Evolutionary conservation across 148 eudicot genomes (phyloP), one percentile per base, ranked within the genome.

Genomic region (Chenopodium quinoa): DNA sequence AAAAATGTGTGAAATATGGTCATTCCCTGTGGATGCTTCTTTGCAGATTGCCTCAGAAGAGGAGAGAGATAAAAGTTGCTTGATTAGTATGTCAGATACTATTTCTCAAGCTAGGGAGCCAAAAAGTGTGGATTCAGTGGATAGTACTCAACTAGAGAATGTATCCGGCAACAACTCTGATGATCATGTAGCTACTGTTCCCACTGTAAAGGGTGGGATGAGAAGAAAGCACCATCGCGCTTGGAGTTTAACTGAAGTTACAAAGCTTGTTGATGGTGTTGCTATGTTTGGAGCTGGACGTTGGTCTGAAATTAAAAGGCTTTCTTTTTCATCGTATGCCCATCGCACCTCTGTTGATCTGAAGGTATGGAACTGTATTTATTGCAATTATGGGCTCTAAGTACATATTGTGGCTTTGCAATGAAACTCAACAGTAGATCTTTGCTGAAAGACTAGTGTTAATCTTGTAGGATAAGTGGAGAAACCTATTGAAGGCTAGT

Each of bases 211-310:
- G 77, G 95, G 97, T 74, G 94, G 94, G 78, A 88, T 90, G 87
- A 90, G 95, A 84, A 91, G 99, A 89, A 97, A 97, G 80, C 98
- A 94, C 86, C 99, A 97, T 86, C 92, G 99, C 50, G 97, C 97
- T 78, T 97, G 99, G 99, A 88, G 91, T 70, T 87, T 92, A 22
- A 81, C 86, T 25, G 99, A 97, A 84, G 99, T 97, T 63, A 90
- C 91, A 76, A 94, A 97, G 86, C 84, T 97, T 75, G 99, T 97
- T 81, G 98, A 94, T 69, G 99, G 99, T 83, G 98, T 97, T 44
- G 87, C 98, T 66, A 92, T 79, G 78, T 94, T 88, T 79, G 99
- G 99, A 82, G 92, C 89, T 87, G 99, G 99, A 84, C 90, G 95
- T 71, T 97, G 99, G 99, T 97, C 99, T 14, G 99, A 97, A 93